A percentile compares a stretch with the other conserved stretches of the same genome.
phyloP scores from a whole-genome alignment of 108 stramenopile genomes.

The Cyclostephanos tholiformis region DNA sequence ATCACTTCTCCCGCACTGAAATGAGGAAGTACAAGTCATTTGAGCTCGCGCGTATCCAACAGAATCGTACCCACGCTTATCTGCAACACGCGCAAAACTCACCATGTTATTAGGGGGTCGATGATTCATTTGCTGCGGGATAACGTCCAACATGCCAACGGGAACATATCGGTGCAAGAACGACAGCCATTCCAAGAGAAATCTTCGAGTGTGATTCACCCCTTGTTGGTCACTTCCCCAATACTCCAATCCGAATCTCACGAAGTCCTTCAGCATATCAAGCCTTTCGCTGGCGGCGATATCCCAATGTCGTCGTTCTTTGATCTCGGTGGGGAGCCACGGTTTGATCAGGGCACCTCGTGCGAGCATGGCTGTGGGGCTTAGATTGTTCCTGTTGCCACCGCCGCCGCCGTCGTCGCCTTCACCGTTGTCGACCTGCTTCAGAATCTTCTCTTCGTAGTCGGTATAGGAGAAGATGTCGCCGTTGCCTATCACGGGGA shows the following conservation, averaged over 20 bases:
- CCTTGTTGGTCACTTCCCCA: slow-evolving; percentile 98
- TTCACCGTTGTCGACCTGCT: slow-evolving; percentile 31
- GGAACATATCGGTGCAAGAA: slow-evolving; percentile 97
- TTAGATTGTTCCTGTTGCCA: slow-evolving; percentile 49
- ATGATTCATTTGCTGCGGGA: slow-evolving; percentile 95
- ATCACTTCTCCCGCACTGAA: slow-evolving; percentile 70
- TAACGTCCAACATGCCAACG: slow-evolving; percentile 85
- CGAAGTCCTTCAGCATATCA: slow-evolving; percentile 93
- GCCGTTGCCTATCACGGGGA: slow-evolving; percentile 98
- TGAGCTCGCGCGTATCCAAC: neutral
- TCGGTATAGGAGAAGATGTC: slow-evolving; percentile 92
- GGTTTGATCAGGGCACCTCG: slow-evolving; percentile 98
- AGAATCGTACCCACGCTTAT: neutral
- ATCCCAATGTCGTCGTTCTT: slow-evolving; percentile 94
- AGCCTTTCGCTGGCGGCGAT: slow-evolving; percentile 93
- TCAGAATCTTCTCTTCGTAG: slow-evolving; percentile 79
- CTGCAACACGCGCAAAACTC: slow-evolving; percentile 10
- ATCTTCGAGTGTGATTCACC: slow-evolving; percentile 92
- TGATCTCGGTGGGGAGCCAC: slow-evolving; percentile 98
- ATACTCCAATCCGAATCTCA: slow-evolving; percentile 93
- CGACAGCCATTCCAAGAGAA: slow-evolving; percentile 97
- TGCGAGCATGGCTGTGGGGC: slow-evolving; percentile 93
- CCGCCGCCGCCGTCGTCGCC: slow-evolving; percentile 6
- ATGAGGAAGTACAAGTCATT: neutral
- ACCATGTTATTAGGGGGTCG: slow-evolving; percentile 82